phyloP scores from a whole-genome alignment of 2,329 filamentous ascomycete species.

The Sphaerulina vaccinii region DNA sequence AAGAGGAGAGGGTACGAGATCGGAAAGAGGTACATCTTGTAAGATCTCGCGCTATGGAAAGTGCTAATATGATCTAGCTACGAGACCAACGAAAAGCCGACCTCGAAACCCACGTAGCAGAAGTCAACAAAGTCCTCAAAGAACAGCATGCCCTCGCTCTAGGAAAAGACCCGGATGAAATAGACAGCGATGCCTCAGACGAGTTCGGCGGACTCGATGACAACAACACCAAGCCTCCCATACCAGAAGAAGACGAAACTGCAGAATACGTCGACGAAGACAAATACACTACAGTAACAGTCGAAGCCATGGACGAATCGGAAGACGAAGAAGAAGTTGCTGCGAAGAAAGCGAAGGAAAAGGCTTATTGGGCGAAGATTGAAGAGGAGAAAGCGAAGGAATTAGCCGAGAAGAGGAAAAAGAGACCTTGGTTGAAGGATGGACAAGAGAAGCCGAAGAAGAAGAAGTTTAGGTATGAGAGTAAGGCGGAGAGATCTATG shows the following conservation, averaged over 20 bases:
- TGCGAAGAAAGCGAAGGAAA: conserved; percentile 29
- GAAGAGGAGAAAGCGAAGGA: conserved; percentile 4
- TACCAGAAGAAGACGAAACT: conserved; percentile 47
- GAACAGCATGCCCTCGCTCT: conserved; percentile 49
- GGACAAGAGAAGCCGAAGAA: conserved; percentile 60
- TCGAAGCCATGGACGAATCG: conserved; percentile 75
- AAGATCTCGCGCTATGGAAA: not conserved
- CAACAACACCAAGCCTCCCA: conserved; percentile 10
- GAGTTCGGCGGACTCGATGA: conserved; percentile 26
- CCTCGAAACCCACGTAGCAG: conserved; percentile 76
- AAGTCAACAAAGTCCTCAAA: conserved; percentile 68
- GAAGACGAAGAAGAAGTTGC: conserved; percentile 36
- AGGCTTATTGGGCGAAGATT: conserved; percentile 25
- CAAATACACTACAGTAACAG: conserved; percentile 89
- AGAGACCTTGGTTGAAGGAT: conserved; percentile 53
- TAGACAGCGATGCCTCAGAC: conserved; percentile 30
- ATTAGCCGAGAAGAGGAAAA: conserved; percentile 34
- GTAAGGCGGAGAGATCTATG: conserved; percentile 72
- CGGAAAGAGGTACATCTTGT: conserved; percentile 68
- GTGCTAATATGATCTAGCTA: conserved; percentile 55
- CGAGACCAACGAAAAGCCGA: conserved; percentile 79
- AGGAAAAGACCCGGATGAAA: conserved; percentile 33
- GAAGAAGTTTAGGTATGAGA: conserved; percentile 93
- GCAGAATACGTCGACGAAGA: conserved; percentile 97
- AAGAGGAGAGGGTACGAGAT: conserved; percentile 70